Base-by-base conservation (phyloP, 805 yeast species). In the Ogataea saltuana region DNA sequence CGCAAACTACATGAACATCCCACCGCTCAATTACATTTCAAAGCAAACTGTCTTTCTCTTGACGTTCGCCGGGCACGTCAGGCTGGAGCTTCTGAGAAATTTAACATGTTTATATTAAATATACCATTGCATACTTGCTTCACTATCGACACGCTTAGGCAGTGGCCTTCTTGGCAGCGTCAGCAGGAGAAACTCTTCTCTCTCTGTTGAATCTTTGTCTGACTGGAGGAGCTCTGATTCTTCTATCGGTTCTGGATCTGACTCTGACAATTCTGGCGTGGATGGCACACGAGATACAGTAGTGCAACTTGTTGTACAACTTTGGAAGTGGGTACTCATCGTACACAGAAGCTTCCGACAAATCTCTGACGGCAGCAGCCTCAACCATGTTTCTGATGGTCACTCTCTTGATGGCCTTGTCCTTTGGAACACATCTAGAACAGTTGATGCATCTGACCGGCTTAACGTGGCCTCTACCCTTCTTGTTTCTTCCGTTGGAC, bases 401-500 rank as follows among this genome's bases (percentile, higher is more conserved):
- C 83, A 93, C 95, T 81, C 99, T 88, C 93, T 93, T 93, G 88
- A 93, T 93, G 76, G 99, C 98, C 86, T 93, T 93, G 76, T 93
- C 99, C 87, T 93, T 93, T 74, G 99, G 97, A 68, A 93, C 96
- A 81, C 96, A 88, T 78, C 96, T 88, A 68, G 97, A 86, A 80
- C 99, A 93, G 97, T 93, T 93, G 71, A 89, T 86, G 83, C 99
- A 93, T 86, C 99, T 90, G 70, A 91, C 97, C 74, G 96, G 95
- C 78, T 87, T 88, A 77, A 88, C 97, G 96, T 93, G 98, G 74
- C 99, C 99, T 88, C 99, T 93, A 75, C 98, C 98, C 82, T 89
- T 90, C 95, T 93, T 93, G 95, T 93, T 93, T 84, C 99, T 91
- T 85, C 99, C 99, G 97, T 90, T 89, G 93, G 97, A 89, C 77